These are phyloP conservation scores for Russula griseocarnosa DNA, from an alignment of 768 basidiomycete species.

Conservation along the genomic window DNA sequence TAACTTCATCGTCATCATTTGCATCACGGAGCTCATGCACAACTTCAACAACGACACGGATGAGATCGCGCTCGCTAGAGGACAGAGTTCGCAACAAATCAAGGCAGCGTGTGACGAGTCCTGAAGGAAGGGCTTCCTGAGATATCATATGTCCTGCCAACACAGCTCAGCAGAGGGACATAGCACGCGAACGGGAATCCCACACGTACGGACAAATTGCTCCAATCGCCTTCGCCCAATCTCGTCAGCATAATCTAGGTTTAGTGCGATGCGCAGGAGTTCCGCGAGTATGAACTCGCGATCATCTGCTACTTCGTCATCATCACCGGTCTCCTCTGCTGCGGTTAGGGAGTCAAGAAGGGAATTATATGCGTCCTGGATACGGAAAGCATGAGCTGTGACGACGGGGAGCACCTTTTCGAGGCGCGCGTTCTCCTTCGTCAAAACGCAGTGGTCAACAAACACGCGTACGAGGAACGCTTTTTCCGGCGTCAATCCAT, in stretches of 20 bases:
- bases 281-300: slow-evolving; percentile 73
- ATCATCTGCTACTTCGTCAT: slow-evolving; percentile 40
- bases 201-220: slow-evolving; percentile 67
- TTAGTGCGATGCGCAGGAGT: slow-evolving; percentile 70
- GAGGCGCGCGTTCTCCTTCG: slow-evolving; percentile 56
- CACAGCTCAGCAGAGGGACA: slow-evolving; percentile 8
- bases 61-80: slow-evolving; percentile 74
- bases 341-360: slow-evolving; percentile 45
- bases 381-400: slow-evolving; percentile 69
- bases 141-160: slow-evolving; percentile 73
- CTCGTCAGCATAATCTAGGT: slow-evolving; percentile 89
- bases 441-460: slow-evolving; percentile 67
- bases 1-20: slow-evolving; percentile 40
- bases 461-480: slow-evolving; percentile 82
- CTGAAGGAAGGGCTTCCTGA: slow-evolving; percentile 62
- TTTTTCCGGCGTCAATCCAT: slow-evolving; percentile 61
- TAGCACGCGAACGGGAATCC: not conserved
- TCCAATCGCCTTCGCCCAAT: slow-evolving; percentile 88
- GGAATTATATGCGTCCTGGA: slow-evolving; percentile 67
- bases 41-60: slow-evolving; percentile 84
- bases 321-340: slow-evolving; percentile 38
- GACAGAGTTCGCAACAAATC: slow-evolving; percentile 77
- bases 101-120: slow-evolving; percentile 67
- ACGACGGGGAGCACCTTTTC: slow-evolving; percentile 79
- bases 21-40: slow-evolving; percentile 73